Percentiles rank a stretch among this genome's conserved stretches.
These are phyloP conservation scores for Phytophthora citricola DNA, from an alignment of 352 stramenopile genomes.

Conservation along the genomic window DNA sequence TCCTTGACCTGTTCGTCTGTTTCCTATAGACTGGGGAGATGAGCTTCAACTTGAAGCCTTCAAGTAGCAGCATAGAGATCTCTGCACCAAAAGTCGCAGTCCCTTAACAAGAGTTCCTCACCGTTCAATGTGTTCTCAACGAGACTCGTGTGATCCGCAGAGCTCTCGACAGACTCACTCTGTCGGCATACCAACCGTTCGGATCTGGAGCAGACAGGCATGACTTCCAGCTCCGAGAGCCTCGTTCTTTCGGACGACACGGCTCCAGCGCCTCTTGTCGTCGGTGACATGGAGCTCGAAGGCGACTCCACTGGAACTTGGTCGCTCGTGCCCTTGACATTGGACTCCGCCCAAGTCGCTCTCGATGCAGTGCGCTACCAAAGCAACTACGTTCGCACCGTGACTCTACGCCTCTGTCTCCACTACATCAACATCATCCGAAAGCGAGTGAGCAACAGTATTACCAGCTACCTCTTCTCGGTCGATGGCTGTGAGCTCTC, in stretches of 20 bases:
- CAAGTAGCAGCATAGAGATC: slow-evolving; percentile 2
- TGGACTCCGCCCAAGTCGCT: slow-evolving; percentile 31
- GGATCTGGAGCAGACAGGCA: slow-evolving; percentile 1
- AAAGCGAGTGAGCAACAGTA: slow-evolving; percentile 20
- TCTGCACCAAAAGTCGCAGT: slow-evolving; percentile 14
- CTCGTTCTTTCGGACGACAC: background rate
- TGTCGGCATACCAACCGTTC: background rate
- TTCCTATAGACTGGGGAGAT: no score
- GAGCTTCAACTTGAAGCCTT: no score
- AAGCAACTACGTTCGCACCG: slow-evolving; percentile 42
- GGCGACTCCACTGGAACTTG: slow-evolving; percentile 16
- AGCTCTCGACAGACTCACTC: slow-evolving; percentile 4
- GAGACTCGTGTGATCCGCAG: background rate
- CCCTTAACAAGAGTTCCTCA: background rate
- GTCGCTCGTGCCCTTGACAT: slow-evolving; percentile 28
- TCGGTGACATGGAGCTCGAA: slow-evolving; percentile 16
- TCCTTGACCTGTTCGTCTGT: no score
- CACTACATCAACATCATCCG: slow-evolving; percentile 51
- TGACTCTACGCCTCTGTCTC: slow-evolving; percentile 44
- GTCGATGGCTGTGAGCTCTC: slow-evolving; percentile 45
- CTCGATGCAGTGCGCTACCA: slow-evolving; percentile 48
- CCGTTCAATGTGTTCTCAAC: slow-evolving; percentile 1
- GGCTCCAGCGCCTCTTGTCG: background rate
- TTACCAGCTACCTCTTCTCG: slow-evolving; percentile 44
- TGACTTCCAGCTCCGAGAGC: background rate